Evolutionary conservation across 1,284 basidiomycete genomes (phyloP), one percentile per base, ranked within the genome.

Genomic region (Clitocybe nebularis): DNA sequence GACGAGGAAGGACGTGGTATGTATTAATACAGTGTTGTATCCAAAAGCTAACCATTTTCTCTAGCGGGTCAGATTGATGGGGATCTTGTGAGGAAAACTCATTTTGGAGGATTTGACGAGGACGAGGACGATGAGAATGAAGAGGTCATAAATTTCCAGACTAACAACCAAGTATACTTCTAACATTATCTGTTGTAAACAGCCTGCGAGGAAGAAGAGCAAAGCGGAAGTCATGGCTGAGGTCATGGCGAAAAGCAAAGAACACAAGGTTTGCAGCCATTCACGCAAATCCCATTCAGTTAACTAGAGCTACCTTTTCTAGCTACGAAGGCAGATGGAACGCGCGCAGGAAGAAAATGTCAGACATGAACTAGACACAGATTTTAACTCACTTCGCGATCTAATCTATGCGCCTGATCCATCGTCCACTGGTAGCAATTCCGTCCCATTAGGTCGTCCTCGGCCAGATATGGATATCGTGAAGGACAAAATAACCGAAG

Each of bases 151-250:
- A 73, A 45, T 66, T 69, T 47, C 45, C 66, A 50, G 44, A 19
- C 34, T 25, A 8, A 11, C 7, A 21, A 45, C 8, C 9, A 23
- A 49, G 24, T 6, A 41, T 14, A 41, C 34, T 26, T 39, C 44
- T 30, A 25, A 46, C 10, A 35, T 46, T 11, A 45, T 23, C 36
- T 46, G 52, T 36, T 48, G 24, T 20, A n/a, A n/a, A n/a, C n/a
- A 92, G 87, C 84, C 84, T 8, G 77, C 78, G 36, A 73, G 82
- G 47, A 93, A 92, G 64, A 94, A 90, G 68, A 81, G 84, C 11
- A 98, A 97, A 67, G 86, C 89, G 3, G 94, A 99, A 60, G 91
- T 98, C 48, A 99, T 99, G 96, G 81, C 89, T 1, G 96, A 99
- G 64, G 87, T 99, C 39, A 93, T 99, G 38, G 89, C 93, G 9